Evolutionary conservation across 805 yeast genomes (phyloP).

Genomic region (Kluyveromyces nonfermentans): DNA sequence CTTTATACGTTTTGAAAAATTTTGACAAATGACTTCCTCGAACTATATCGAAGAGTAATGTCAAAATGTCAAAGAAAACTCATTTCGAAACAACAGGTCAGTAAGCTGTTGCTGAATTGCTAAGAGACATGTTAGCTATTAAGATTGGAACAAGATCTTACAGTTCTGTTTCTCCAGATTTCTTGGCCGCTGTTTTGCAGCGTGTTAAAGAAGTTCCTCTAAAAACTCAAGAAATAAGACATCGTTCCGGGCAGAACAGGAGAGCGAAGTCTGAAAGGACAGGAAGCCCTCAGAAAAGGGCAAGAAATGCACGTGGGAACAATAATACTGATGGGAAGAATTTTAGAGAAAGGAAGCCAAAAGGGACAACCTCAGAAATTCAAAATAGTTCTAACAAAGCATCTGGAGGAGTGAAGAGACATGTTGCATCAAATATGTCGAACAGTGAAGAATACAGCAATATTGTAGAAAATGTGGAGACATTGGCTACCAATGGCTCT

Average conservation of each 20-base stretch:
- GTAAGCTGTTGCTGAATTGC: too few relatives aligned
- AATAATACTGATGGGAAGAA: not conserved
- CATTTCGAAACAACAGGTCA: too few relatives aligned
- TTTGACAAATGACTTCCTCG: not conserved
- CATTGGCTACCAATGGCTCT: not conserved
- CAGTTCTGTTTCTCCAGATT: slow-evolving; percentile 24
- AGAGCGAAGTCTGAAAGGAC: not conserved
- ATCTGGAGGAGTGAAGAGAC: slow-evolving; percentile 2
- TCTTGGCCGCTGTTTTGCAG: slow-evolving; percentile 22
- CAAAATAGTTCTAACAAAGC: not conserved
- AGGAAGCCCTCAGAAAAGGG: not conserved
- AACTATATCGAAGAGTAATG: too few relatives aligned
- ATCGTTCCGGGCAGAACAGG: slow-evolving; percentile 3
- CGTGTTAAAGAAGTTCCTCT: slow-evolving; percentile 24
- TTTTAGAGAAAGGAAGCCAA: not conserved
- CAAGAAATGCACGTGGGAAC: not conserved
- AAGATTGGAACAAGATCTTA: slow-evolving; percentile 8
- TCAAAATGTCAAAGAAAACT: too few relatives aligned
- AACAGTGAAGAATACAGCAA: slow-evolving; percentile 1
- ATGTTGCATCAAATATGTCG: not conserved
- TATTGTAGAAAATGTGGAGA: not conserved
- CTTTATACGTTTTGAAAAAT: not conserved
- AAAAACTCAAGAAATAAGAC: not conserved
- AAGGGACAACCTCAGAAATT: not conserved
- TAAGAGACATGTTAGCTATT: slow-evolving; percentile 3